Evolutionary conservation across 2,329 filamentous ascomycete genomes (phyloP), one percentile per base, ranked within the genome.

Genomic region (Colletotrichum sp.): DNA sequence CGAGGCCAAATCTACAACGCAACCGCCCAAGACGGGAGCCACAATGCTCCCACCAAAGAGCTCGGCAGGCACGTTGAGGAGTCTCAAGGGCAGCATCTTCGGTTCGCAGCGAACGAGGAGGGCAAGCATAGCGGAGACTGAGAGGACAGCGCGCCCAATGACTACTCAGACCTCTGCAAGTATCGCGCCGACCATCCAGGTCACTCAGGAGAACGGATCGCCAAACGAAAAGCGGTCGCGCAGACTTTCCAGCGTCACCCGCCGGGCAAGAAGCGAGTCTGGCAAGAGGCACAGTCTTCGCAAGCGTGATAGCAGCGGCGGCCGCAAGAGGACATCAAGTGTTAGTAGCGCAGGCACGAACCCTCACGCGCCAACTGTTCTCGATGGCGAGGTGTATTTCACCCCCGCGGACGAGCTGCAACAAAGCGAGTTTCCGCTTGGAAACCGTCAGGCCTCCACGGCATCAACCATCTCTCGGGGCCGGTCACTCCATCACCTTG

Each of bases 81-180:
- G 92, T 81, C 88, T 95, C 78, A 91, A 90, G 78, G 93, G 94
- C 30, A 97, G 94, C 83, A 93, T 98, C 32, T 96, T 98, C 82
- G 93, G 94, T n/a, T 87, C 90, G 52, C 83, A 86, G 78, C 85
- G 85, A 85, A 87, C 82, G 80, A 88, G 83, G 81, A 84, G 82
- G 67, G 80, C 84, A 26, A 87, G 84, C 76, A 81, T 82, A 9
- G 76, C 82, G 8, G 79, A 81, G 7, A 81, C 80, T 26, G 87
- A 88, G 24, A 88, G 87, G 63, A 82, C 85, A 9, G 72, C 80
- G 5, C 81, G 82, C 66, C 84, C 80, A n/a, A 81, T 82, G 15
- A 87, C 90, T 5, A 85, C 86, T 13, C 87, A 88, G 76, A 89
- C 88, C 8, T 78, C 81, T 4, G 81, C 83, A 7, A 87, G 85